Percentiles rank a stretch among this genome's conserved stretches.
Evolutionary conservation across 345 rosid species (phyloP).

Genomic region (Eucalyptus guilfoylei): DNA sequence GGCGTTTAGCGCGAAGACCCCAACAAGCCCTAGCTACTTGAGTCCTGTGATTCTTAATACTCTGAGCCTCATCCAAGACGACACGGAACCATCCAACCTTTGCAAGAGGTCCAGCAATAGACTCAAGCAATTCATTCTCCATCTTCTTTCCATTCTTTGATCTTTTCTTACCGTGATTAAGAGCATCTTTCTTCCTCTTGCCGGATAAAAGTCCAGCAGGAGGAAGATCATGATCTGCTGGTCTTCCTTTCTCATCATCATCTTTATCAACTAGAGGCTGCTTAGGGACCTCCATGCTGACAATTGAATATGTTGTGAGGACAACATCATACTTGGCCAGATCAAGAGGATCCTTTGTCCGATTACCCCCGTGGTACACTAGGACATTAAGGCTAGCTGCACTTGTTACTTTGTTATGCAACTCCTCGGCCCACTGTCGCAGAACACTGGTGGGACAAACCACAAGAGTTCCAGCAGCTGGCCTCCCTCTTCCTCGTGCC

Average conservation of each 20-base stretch:
- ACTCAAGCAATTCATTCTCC: conserved; percentile 28
- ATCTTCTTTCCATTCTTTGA: conserved; percentile 42
- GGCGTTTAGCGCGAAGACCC: conserved; percentile 96
- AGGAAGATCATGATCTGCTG: conserved; percentile 24
- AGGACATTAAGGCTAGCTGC: conserved; percentile 67
- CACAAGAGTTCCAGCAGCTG: conserved; percentile 90
- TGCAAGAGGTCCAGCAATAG: conserved; percentile 70
- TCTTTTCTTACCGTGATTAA: conserved; percentile 36
- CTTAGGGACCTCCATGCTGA: conserved; percentile 96
- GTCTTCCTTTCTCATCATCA: conserved; percentile 43
- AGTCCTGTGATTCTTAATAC: conserved; percentile 92
- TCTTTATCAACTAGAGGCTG: conserved; percentile 49
- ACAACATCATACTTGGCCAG: conserved; percentile 91
- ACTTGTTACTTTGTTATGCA: conserved; percentile 60
- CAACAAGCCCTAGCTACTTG: conserved; percentile 98
- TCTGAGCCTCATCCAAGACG: conserved; percentile 96
- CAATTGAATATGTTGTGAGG: conserved; percentile 88
- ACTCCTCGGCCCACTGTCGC: conserved; percentile 92
- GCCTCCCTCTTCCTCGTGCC: conserved; percentile 52
- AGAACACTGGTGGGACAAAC: conserved; percentile 98
- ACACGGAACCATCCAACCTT: conserved; percentile 95
- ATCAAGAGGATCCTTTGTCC: conserved; percentile 80
- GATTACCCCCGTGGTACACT: conserved; percentile 81
- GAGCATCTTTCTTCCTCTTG: conserved; percentile 50
- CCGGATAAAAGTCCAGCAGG: conserved; percentile 16